Evolutionary conservation across 345 rosid genomes (phyloP), one percentile per base, ranked within the genome.

Genomic region (Citrus sinensis): DNA sequence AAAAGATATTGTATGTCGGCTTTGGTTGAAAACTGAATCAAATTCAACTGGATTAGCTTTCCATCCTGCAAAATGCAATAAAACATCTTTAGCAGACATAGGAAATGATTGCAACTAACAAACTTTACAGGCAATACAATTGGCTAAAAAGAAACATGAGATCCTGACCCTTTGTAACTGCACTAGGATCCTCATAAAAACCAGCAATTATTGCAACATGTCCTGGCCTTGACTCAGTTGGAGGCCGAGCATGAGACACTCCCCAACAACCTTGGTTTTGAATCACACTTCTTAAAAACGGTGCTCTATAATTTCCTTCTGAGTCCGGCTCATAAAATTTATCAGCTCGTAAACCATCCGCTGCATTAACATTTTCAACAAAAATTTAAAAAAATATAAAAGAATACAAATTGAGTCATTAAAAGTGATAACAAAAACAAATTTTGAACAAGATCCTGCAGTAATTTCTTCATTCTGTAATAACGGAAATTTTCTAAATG

Each of bases 191-290:
- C 86, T 95, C 99, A 71, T 93, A 95, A 86, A 95, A 95, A 54
- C 99, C 99, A 81, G 99, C 99, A 73, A 95, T 95, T 56, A 95
- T 82, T 69, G 98, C 86, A 65, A 93, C 99, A 85, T 95, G 99
- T 9, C 99, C 99, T 70, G 98, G 99, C 87, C 98, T 85, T 71
- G 99, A 95, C 78, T 95, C 98, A 0, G 99, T 93, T 2, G 99
- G 99, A 71, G 99, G 99, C 24, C 98, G 93, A 85, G 99, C 99
- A 85, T 95, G 99, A 71, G 99, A 95, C 20, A 95, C 98, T 74
- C 97, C 99, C 99, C 99, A 95, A 39, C 96, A 89, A 32, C 99
- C 99, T 73, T 84, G 89, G 64, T 82, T 86, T 80, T 90, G 88
- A 9, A 95, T 92, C 46, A 93, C 76, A 86, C 86, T 90, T 77